These are phyloP conservation scores for Leishmania aethiopica DNA, from an alignment of 208 protist species.

Conservation along the genomic window DNA sequence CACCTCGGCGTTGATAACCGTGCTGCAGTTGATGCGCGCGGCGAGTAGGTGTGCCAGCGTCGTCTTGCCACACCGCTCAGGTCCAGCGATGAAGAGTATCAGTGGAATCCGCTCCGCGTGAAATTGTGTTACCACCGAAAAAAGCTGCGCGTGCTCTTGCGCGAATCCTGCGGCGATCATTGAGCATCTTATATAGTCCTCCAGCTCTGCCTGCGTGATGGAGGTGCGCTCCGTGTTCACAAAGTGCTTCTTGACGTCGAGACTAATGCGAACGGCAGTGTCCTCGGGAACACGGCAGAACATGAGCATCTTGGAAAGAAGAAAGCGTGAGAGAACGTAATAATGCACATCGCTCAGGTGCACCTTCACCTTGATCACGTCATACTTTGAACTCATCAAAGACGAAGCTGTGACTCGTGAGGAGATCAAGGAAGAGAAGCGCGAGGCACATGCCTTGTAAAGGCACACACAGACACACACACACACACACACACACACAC, in stretches of 20 bases:
- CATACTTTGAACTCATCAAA: conserved; percentile 71
- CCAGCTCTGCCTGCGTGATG: conserved; percentile 54
- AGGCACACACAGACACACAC: neutral
- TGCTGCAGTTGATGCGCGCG: conserved; percentile 51
- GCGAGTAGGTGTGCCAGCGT: conserved; percentile 44
- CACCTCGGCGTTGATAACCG: conserved; percentile 56
- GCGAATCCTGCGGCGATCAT: conserved; percentile 45
- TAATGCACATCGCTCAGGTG: conserved; percentile 50
- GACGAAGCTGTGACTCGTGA: neutral
- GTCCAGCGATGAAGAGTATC: conserved; percentile 51
- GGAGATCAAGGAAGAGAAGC: neutral
- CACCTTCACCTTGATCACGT: conserved; percentile 67
- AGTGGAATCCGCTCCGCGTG: conserved; percentile 53
- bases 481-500: neutral
- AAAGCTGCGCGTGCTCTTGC: conserved; percentile 29
- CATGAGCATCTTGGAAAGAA: conserved; percentile 67
- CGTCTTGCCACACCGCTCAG: conserved; percentile 47
- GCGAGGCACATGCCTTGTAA: neutral
- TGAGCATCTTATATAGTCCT: conserved; percentile 23
- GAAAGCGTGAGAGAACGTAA: conserved; percentile 70
- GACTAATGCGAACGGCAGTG: conserved; percentile 48
- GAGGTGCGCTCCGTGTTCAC: conserved; percentile 41
- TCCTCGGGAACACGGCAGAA: conserved; percentile 56
- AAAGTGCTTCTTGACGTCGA: conserved; percentile 62
- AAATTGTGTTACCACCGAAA: conserved; percentile 53